Conservation (phyloP, 1,284 basidiomycete genomes). For the Blastosporella zonata region DNA sequence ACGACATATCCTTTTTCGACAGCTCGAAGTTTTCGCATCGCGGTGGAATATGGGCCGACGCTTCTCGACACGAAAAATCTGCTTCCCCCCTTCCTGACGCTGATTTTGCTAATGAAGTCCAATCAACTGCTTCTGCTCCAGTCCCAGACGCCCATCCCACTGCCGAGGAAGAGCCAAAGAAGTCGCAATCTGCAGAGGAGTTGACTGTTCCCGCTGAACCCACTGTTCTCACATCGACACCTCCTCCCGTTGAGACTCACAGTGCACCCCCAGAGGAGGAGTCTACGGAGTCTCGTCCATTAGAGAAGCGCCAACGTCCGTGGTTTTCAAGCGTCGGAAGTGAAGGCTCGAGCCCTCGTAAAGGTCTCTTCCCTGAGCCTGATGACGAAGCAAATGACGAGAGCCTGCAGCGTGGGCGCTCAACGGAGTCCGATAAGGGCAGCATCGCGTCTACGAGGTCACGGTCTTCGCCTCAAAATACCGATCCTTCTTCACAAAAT, state of each 20-base stretch:
- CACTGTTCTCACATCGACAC: not conserved
- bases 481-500: conserved; percentile 21
- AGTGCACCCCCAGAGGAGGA: conserved; percentile 12
- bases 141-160: conserved; percentile 14
- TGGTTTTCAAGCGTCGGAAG: conserved; percentile 40
- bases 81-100: conserved; percentile 22
- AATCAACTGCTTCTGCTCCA: conserved; percentile 30
- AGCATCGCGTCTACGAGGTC: conserved; percentile 26
- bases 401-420: conserved; percentile 28
- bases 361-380: conserved; percentile 16
- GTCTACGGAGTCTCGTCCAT: not conserved
- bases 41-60: conserved; percentile 90
- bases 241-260: conserved; percentile 1
- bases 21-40: conserved; percentile 64
- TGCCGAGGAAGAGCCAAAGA: conserved; percentile 6
- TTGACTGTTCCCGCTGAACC: conserved; percentile 3
- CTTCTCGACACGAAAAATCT: conserved; percentile 49
- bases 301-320: conserved; percentile 27
- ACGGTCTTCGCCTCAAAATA: conserved; percentile 32
- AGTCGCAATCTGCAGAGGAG: conserved; percentile 21
- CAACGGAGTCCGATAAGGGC: conserved; percentile 30
- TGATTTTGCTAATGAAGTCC: conserved; percentile 24
- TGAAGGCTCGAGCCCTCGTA: conserved; percentile 24
- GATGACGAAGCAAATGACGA: conserved; percentile 17
- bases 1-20: conserved; percentile 95